Conservation (phyloP, 495 filamentous ascomycete species). For the Xylaria flabelliformis region DNA sequence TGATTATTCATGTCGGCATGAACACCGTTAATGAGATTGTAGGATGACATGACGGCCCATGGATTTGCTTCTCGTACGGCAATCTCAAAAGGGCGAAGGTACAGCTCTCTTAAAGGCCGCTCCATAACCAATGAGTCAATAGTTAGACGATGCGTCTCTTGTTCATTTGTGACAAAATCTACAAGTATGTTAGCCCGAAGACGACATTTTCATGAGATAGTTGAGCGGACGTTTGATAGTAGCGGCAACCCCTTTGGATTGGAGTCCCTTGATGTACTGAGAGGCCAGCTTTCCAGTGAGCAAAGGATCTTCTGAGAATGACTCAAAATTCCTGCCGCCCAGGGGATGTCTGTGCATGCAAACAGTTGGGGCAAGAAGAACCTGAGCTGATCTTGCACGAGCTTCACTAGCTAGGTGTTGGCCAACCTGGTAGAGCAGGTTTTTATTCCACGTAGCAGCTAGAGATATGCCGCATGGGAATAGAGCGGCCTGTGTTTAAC, state of each 20-base stretch:
- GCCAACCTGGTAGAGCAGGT: conserved; percentile 71
- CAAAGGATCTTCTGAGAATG: conserved; percentile 83
- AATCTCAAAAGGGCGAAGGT: conserved; percentile 82
- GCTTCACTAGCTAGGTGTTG: conserved; percentile 74
- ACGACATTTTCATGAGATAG: conserved; percentile 7
- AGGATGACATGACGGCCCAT: conserved; percentile 84
- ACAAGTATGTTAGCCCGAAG: conserved; percentile 35
- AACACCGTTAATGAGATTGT: conserved; percentile 80
- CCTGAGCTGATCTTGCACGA: conserved; percentile 73
- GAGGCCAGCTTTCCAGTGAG: conserved; percentile 79
- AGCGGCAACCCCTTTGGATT: conserved; percentile 75
- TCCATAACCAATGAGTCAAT: conserved; percentile 74
- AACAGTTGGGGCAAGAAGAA: conserved; percentile 80
- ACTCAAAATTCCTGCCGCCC: conserved; percentile 85
- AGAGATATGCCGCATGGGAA: conserved; percentile 79
- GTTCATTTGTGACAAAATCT: conserved; percentile 85
- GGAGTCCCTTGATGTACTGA: conserved; percentile 74
- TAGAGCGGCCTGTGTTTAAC: conserved; percentile 62
- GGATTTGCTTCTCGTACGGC: conserved; percentile 79
- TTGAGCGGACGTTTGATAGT: conserved; percentile 72
- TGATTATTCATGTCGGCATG: conserved; percentile 78
- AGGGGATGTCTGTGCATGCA: conserved; percentile 84
- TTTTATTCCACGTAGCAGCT: conserved; percentile 79
- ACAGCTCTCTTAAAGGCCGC: conserved; percentile 79
- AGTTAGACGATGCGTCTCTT: conserved; percentile 79